Percentiles rank a stretch among this genome's conserved stretches.
Evolutionary conservation across 306 rosid species (phyloP).

Genomic region (Luffa acutangula): DNA sequence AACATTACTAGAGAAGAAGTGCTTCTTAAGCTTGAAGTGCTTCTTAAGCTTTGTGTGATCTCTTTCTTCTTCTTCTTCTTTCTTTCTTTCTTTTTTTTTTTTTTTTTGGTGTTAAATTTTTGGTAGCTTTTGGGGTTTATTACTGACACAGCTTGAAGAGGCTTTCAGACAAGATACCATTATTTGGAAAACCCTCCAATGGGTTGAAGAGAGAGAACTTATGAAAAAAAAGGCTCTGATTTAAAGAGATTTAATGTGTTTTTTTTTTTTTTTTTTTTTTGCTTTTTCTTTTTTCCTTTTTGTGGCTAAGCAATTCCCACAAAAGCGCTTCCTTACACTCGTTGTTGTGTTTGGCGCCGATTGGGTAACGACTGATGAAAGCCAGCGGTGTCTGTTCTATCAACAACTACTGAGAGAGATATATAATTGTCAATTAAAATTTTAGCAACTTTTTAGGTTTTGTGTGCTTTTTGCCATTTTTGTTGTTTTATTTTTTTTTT

Average conservation of each 20-base stretch:
- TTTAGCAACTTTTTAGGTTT: background rate
- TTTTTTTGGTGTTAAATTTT: background rate
- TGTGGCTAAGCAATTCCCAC: background rate
- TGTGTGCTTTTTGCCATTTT: background rate
- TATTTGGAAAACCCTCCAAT: slow-evolving; percentile 3
- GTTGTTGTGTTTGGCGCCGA: background rate
- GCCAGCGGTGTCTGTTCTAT: background rate
- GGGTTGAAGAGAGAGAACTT: slow-evolving; percentile 5
- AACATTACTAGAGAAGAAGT: background rate
- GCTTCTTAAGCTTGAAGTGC: background rate
- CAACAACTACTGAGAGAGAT: background rate
- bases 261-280: background rate
- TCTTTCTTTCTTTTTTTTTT: background rate
- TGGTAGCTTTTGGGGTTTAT: background rate
- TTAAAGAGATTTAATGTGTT: background rate
- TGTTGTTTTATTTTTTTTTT: background rate
- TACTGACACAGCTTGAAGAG: slow-evolving; percentile 3
- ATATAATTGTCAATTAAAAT: background rate
- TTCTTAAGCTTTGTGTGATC: background rate
- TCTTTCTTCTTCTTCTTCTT: background rate
- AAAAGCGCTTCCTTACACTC: background rate
- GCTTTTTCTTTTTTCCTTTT: background rate
- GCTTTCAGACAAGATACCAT: slow-evolving; percentile 1
- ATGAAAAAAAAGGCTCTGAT: background rate
- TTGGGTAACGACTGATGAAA: background rate